Base-by-base conservation (phyloP, 1,139 yeast genomes). In the Saccharomyces hybrid region DNA sequence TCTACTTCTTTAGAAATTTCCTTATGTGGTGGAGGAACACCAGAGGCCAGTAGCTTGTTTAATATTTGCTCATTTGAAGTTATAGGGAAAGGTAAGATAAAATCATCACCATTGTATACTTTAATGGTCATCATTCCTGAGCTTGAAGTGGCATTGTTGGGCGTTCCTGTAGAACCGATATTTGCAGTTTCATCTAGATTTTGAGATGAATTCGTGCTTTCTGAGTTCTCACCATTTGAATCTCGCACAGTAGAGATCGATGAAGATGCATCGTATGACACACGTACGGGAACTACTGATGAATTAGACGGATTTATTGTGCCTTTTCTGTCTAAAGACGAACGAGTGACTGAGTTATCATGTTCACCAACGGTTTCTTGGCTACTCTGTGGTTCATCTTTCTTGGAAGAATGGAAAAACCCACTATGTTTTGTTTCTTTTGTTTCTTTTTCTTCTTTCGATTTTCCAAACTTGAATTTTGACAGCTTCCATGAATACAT, bases 401-500 rank as follows among this genome's bases (percentile, higher is more conserved):
- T 32, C 14, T 32, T 32, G 14, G 38, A 32, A 1, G 38, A 32
- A 32, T 32, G 14, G 41, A 49, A 23, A 47, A 49, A 34, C 41
- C 44, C 41, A 49, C 26, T 49, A 41, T 41, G 48, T 28, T 28
- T 47, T 49, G 23, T 20, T 20, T 20, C 23, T 20, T 20, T 20
- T 20, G 23, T 20, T 20, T 20, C 23, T 20, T 20, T 20, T 20
- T 20, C 23, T 20, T 20, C 23, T 20, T 20, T 20, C 4, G 23
- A 20, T 20, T 20, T 20, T 7, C 51, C 51, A 51, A 65, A 65
- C 51, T 60, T 61, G 54, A 65, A 63, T 56, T 63, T 65, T 13
- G 65, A 58, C 57, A 20, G 23, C 23, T 64, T 64, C 68, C 68
- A 65, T 23, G 64, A 61, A 50, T 63, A 62, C 67, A 65, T 64